These are phyloP conservation scores for Ulvella scutata DNA, from an alignment of 139 green algal genomes.

Conservation along the genomic window DNA sequence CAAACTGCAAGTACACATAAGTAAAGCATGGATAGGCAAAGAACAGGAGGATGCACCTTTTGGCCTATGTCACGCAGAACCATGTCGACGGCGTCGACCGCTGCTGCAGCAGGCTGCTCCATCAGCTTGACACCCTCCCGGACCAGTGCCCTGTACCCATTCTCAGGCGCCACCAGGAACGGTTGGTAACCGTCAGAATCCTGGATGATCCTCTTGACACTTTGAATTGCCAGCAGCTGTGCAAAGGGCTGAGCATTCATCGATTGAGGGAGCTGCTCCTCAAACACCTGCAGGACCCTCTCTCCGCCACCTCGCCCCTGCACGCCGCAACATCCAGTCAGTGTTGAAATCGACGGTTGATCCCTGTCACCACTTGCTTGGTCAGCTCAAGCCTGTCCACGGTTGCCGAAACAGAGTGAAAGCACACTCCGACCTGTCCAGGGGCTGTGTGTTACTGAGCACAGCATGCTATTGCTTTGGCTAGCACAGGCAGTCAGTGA, in stretches of 20 bases:
- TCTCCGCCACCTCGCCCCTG: slow-evolving; percentile 42
- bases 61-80: background rate
- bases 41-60: slow-evolving; percentile 21
- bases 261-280: slow-evolving; percentile 73
- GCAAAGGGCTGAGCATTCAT: slow-evolving; percentile 77
- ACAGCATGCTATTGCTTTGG: too few relatives aligned
- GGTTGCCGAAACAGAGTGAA: too few relatives aligned
- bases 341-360: too few relatives aligned
- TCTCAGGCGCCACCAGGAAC: slow-evolving; percentile 91
- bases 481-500: too few relatives aligned
- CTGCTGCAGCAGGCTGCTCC: slow-evolving; percentile 3
- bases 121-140: slow-evolving; percentile 30
- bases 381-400: too few relatives aligned
- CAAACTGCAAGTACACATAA: too few relatives aligned
- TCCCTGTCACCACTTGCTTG: too few relatives aligned
- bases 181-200: slow-evolving; percentile 94
- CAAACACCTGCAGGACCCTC: slow-evolving; percentile 77
- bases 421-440: too few relatives aligned
- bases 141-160: slow-evolving; percentile 83
- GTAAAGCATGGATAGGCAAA: slow-evolving; percentile 13
- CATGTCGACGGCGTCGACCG: background rate
- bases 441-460: too few relatives aligned
- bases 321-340: too few relatives aligned
- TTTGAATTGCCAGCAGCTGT: slow-evolving; percentile 70
- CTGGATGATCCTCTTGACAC: slow-evolving; percentile 72